Percentiles rank a stretch among this genome's conserved stretches.
phyloP scores from a whole-genome alignment of 2,329 filamentous ascomycete genomes.

The Penicillium sp. region DNA sequence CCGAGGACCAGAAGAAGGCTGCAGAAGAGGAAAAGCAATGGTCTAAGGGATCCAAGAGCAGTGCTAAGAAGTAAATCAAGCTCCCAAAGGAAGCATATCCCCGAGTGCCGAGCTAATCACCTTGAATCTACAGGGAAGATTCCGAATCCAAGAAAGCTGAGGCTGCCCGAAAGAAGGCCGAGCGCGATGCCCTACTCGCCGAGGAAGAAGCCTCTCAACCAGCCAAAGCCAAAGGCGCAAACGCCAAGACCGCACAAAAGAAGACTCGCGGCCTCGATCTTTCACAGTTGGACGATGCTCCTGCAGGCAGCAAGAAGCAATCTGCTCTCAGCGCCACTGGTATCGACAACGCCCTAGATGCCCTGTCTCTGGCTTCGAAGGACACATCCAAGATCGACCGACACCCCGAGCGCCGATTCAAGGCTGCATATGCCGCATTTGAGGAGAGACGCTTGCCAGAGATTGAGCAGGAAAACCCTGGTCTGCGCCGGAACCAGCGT shows the following conservation, averaged over 20 bases:
- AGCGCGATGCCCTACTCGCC: constrained; percentile 76
- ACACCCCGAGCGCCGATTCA: constrained; percentile 83
- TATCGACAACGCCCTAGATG: constrained; percentile 92
- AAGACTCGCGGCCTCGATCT: constrained; percentile 71
- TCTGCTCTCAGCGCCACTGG: constrained; percentile 74
- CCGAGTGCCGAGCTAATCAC: neutral
- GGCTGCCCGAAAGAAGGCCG: constrained; percentile 82
- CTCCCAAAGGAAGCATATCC: neutral
- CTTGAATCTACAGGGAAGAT: constrained; percentile 61
- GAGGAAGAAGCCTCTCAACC: constrained; percentile 74
- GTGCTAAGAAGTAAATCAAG: constrained; percentile 70
- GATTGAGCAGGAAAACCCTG: constrained; percentile 79
- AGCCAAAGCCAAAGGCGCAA: constrained; percentile 58
- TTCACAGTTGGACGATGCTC: constrained; percentile 66
- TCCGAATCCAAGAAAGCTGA: constrained; percentile 82
- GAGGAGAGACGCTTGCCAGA: constrained; percentile 79
- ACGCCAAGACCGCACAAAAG: constrained; percentile 50
- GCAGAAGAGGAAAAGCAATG: constrained; percentile 73
- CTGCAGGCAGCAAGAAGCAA: constrained; percentile 46
- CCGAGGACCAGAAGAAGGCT: constrained; percentile 63
- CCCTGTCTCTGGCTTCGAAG: constrained; percentile 64
- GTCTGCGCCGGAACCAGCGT: constrained; percentile 77
- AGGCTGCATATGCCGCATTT: constrained; percentile 78
- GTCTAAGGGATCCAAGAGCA: constrained; percentile 81
- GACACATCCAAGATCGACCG: constrained; percentile 71